Evolutionary conservation across 2,329 filamentous ascomycete genomes (phyloP), one percentile per base, ranked within the genome.

Genomic region (Colletotrichum horii): DNA sequence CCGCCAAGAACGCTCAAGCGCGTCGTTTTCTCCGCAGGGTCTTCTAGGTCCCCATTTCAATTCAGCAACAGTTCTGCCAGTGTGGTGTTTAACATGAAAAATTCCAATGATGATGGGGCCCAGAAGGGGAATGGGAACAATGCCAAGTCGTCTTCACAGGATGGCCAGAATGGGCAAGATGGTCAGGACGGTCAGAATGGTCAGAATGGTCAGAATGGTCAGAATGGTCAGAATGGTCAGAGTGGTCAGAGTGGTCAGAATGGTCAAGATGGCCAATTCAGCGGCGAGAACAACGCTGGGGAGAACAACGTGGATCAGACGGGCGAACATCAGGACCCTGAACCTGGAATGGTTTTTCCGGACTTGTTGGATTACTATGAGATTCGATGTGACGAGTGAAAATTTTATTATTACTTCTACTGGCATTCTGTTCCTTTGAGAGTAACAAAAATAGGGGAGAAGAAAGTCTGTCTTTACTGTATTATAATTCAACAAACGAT

Each of bases 381-480:
- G 36, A 73, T 73, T 56, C 22, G 19, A 30, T 73, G 70, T 56
- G 70, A 69, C 61, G 65, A 72, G 64, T 72, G 55, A 71, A 24
- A 30, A 16, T 14, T 70, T 71, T 38, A 71, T 43, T 6, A 28
- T 43, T 65, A 22, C 43, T 38, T 3, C 22, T n/a, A 38, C 43
- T 32, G 61, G 19, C 48, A 34, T 38, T 56, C 36, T 58, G 48
- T 15, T 22, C n/a, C 14, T 71, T n/a, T 4, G 28, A 15, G 32
- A n/a, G 16, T 16, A n/a, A 22, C 1, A 22, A 32, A 43, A 30
- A 66, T 56, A 19, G n/a, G n/a, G n/a, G 19, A 24, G 30, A n/a
- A 36, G 2, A 28, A 58, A 38, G 24, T 52, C 28, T 62, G 65
- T 69, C 55, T 52, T 36, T 55, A 32, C 30, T 24, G 70, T 38